These are phyloP conservation scores for Phialemoniopsis sp. DNA, from an alignment of 2,329 filamentous ascomycete species.

Conservation along the genomic window DNA sequence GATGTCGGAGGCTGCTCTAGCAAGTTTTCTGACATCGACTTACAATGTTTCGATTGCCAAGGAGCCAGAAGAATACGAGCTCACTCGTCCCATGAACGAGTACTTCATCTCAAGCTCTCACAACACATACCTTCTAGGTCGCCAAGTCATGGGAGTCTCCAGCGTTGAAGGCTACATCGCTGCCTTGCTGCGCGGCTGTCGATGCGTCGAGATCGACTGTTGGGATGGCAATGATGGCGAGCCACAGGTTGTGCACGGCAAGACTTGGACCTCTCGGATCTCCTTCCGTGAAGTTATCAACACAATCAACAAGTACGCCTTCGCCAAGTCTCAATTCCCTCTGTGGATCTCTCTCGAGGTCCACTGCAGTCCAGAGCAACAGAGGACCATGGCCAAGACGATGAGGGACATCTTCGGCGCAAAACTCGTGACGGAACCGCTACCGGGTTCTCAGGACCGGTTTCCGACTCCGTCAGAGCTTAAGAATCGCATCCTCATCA, in stretches of 20 bases:
- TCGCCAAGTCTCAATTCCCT: slow-evolving; percentile 80
- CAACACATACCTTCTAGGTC: slow-evolving; percentile 92
- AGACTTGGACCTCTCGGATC: slow-evolving; percentile 83
- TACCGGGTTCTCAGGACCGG: slow-evolving; percentile 62
- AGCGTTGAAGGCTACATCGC: slow-evolving; percentile 95
- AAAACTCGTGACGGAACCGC: slow-evolving; percentile 71
- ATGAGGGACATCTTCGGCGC: slow-evolving; percentile 81
- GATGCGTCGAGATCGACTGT: slow-evolving; percentile 95
- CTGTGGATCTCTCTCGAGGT: slow-evolving; percentile 95
- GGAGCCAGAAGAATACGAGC: slow-evolving; percentile 54
- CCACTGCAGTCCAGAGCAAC: slow-evolving; percentile 81
- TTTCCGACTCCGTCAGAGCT: slow-evolving; percentile 86
- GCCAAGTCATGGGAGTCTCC: slow-evolving; percentile 84
- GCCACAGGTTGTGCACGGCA: slow-evolving; percentile 87
- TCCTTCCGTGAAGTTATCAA: slow-evolving; percentile 88
- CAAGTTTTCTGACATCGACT: slow-evolving; percentile 70
- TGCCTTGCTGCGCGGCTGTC: slow-evolving; percentile 81
- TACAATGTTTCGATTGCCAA: slow-evolving; percentile 65
- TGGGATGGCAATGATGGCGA: slow-evolving; percentile 90
- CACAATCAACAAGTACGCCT: slow-evolving; percentile 93
- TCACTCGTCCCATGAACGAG: slow-evolving; percentile 87
- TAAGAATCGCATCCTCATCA: slow-evolving; percentile 80
- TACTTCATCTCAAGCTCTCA: slow-evolving; percentile 99
- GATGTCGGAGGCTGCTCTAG: slow-evolving; percentile 77
- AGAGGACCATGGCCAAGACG: slow-evolving; percentile 82